These are phyloP conservation scores for Wickerhamiella domercqiae DNA, from an alignment of 805 yeast species.

Conservation along the genomic window DNA sequence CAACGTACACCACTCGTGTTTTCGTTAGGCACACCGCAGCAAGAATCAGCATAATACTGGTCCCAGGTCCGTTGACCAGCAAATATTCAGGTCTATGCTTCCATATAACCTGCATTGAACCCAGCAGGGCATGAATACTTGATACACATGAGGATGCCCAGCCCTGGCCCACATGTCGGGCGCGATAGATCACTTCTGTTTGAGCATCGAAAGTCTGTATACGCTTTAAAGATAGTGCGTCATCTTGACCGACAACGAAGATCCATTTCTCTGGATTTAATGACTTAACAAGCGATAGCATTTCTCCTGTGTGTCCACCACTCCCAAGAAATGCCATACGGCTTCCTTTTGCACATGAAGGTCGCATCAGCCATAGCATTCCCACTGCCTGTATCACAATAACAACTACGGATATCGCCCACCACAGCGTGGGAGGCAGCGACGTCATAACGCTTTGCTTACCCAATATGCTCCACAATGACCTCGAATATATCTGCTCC, in stretches of 20 bases:
- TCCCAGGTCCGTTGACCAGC: constrained; percentile 69
- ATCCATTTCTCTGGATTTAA: constrained; percentile 7
- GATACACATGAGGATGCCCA: constrained; percentile 32
- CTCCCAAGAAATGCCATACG: constrained; percentile 65
- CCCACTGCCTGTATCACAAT: neutral
- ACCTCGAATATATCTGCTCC: too few species aligned
- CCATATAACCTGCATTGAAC: constrained; percentile 21
- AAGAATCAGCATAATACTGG: constrained; percentile 41
- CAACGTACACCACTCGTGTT: constrained; percentile 61
- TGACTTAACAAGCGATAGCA: constrained; percentile 49
- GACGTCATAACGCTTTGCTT: too few species aligned
- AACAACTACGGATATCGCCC: neutral
- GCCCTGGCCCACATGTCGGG: constrained; percentile 47
- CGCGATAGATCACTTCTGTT: constrained; percentile 30
- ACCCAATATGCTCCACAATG: too few species aligned
- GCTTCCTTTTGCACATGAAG: neutral
- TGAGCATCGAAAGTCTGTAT: neutral
- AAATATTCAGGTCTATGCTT: constrained; percentile 29
- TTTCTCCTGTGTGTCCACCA: constrained; percentile 95
- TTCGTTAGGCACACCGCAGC: constrained; percentile 26
- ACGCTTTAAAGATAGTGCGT: constrained; percentile 23
- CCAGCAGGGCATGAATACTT: constrained; percentile 27
- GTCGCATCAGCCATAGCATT: neutral
- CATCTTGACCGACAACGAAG: constrained; percentile 36
- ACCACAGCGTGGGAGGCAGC: neutral